These are phyloP conservation scores for Pholiota conissans DNA, from an alignment of 768 basidiomycete genomes.

Conservation along the genomic window DNA sequence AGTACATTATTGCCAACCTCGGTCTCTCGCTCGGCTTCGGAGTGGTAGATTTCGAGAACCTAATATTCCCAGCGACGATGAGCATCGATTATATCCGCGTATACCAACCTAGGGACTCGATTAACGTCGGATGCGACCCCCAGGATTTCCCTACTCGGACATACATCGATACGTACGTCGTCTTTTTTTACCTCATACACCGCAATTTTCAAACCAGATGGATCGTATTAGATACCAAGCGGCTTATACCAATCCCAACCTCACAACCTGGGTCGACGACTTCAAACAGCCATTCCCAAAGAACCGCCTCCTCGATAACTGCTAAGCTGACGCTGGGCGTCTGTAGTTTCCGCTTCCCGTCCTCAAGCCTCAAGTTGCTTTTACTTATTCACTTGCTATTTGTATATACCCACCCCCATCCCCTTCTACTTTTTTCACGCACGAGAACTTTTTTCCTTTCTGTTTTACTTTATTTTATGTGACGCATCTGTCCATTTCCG, in stretches of 20 bases:
- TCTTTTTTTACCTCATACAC: neutral
- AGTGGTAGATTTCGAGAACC: slow-evolving; percentile 53
- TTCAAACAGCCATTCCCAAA: slow-evolving; percentile 38
- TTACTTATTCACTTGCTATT: neutral
- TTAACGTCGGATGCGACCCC: slow-evolving; percentile 72
- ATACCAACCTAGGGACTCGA: slow-evolving; percentile 50
- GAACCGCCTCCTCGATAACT: slow-evolving; percentile 29
- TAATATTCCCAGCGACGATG: slow-evolving; percentile 63
- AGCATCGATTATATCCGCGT: slow-evolving; percentile 82
- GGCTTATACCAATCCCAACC: slow-evolving; percentile 42
- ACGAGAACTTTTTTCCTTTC: neutral
- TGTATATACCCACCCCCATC: slow-evolving; percentile 6
- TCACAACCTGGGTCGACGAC: slow-evolving; percentile 38
- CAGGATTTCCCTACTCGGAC: slow-evolving; percentile 65
- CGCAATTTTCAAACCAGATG: neutral
- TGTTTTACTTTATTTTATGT: too few species aligned
- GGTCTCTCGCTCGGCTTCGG: slow-evolving; percentile 74
- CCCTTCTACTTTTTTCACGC: too few species aligned
- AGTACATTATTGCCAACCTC: slow-evolving; percentile 73
- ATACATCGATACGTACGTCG: slow-evolving; percentile 71
- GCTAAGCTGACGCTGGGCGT: slow-evolving; percentile 9
- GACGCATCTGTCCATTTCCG: neutral
- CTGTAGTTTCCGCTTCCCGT: neutral
- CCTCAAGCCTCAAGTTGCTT: too few species aligned
- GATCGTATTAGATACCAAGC: slow-evolving; percentile 31